Conservation (phyloP, 768 basidiomycete genomes). For the Naganishia kalamii region DNA sequence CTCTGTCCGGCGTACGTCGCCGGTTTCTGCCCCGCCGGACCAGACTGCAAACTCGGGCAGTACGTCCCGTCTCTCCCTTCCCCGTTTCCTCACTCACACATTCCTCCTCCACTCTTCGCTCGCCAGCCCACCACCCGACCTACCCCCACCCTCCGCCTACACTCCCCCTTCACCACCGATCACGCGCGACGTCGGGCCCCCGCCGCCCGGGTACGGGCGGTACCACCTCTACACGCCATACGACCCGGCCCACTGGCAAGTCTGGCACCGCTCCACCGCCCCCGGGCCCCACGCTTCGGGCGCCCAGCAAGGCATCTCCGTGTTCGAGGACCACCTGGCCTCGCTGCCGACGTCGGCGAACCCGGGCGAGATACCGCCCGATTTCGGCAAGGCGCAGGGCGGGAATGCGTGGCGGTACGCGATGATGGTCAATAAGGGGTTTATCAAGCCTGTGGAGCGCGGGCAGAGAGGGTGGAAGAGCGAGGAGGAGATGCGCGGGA, state of each 20-base stretch:
- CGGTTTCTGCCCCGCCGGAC: slow-evolving; percentile 85
- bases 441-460: slow-evolving; percentile 9
- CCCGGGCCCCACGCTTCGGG: too few relatives aligned
- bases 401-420: slow-evolving; percentile 54
- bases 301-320: slow-evolving; percentile 2
- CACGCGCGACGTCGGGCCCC: slow-evolving; percentile 69
- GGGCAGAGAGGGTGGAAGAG: slow-evolving; percentile 31
- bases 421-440: slow-evolving; percentile 27
- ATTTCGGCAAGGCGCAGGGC: slow-evolving; percentile 22
- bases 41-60: slow-evolving; percentile 84
- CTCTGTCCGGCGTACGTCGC: slow-evolving; percentile 85
- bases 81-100: slow-evolving; percentile 22
- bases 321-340: slow-evolving; percentile 5
- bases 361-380: slow-evolving; percentile 2
- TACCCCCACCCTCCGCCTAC: slow-evolving; percentile 67
- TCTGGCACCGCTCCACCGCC: slow-evolving; percentile 18
- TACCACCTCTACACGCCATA: slow-evolving; percentile 47
- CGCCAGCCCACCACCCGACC: slow-evolving; percentile 65
- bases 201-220: slow-evolving; percentile 84
- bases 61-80: slow-evolving; percentile 50
- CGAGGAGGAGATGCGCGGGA: slow-evolving; percentile 39
- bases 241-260: slow-evolving; percentile 44
- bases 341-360: neutral
- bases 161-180: slow-evolving; percentile 68
- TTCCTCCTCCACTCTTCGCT: neutral